Evolutionary conservation across 2,329 filamentous ascomycete species (phyloP), one percentile per base, ranked within the genome.

Genomic region (Aureobasidium subglaciale): DNA sequence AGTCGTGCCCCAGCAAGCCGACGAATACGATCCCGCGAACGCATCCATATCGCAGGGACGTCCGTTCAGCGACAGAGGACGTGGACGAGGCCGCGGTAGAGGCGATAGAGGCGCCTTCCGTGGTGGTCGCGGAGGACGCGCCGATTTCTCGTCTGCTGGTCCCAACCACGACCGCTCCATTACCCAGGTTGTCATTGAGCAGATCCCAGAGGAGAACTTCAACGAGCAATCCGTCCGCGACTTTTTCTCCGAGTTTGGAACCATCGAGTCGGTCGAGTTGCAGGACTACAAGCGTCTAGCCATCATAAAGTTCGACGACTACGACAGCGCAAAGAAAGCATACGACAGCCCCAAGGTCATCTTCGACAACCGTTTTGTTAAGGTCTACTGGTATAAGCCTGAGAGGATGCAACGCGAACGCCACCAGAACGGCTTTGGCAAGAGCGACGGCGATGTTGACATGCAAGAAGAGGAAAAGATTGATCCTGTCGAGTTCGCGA

Each of bases 351-450:
- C 88, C 0, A 90, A 90, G 65, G 85, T 84, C 43, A 85, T 93
- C 41, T 93, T 92, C 65, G 86, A 91, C 63, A 93, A 92, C 62
- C 78, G 88, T 10, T 93, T 93, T 63, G 88, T 93, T 46, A 91
- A 90, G 63, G 85, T 92, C 0, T 90, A 86, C 63, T 92, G 88
- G 88, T 79, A 83, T 65, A 85, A 82, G 62, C 71, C 76, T 4
- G 69, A 70, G 15, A 63, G 48, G 11, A 60, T 66, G 56, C 56
- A 34, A 37, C 45, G 42, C 10, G 54, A 43, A 38, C 54, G 56
- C 58, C 34, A 46, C 49, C 27, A 55, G 32, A 30, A 55, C 41
- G 40, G 58, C 53, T 24, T 48, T 18, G 11, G 37, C 18, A 25
- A 60, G 43, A 35, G 50, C 24, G 56, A 61, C n/a, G 59, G 52